Percentiles rank a stretch among this genome's conserved stretches.
Evolutionary conservation across 306 rosid genomes (phyloP).

Genomic region (Styphnolobium japonicum): DNA sequence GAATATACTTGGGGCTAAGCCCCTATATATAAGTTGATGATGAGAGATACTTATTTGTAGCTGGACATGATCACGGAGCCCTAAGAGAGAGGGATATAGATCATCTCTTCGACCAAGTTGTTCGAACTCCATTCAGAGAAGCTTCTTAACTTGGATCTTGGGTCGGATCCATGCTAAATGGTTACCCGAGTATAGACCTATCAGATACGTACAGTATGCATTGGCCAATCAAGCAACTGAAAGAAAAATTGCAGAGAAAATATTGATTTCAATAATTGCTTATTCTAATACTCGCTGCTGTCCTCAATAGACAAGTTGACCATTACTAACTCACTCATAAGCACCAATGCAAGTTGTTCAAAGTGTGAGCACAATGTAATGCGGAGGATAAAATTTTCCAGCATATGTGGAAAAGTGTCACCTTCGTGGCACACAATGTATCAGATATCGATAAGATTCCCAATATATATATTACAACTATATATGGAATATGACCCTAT

Average conservation of each 20-base stretch:
- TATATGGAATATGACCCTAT: background rate
- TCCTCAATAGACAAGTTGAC: background rate
- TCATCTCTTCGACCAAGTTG: no score
- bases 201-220: no score
- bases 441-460: slow-evolving; percentile 20
- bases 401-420: slow-evolving; percentile 29
- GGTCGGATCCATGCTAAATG: no score
- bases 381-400: slow-evolving; percentile 15
- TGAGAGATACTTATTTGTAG: no score
- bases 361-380: slow-evolving; percentile 5
- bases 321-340: background rate
- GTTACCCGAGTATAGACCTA: no score
- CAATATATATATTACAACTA: background rate
- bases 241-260: background rate
- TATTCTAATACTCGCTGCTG: background rate
- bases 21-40: no score
- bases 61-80: no score
- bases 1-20: no score
- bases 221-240: background rate
- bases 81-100: no score
- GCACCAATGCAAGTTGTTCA: slow-evolving; percentile 2
- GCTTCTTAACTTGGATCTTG: no score
- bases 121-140: no score
- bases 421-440: slow-evolving; percentile 28
- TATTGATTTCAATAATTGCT: background rate